phyloP scores from a whole-genome alignment of 164 flowering plant species.

The Warburgia ugandensis region DNA sequence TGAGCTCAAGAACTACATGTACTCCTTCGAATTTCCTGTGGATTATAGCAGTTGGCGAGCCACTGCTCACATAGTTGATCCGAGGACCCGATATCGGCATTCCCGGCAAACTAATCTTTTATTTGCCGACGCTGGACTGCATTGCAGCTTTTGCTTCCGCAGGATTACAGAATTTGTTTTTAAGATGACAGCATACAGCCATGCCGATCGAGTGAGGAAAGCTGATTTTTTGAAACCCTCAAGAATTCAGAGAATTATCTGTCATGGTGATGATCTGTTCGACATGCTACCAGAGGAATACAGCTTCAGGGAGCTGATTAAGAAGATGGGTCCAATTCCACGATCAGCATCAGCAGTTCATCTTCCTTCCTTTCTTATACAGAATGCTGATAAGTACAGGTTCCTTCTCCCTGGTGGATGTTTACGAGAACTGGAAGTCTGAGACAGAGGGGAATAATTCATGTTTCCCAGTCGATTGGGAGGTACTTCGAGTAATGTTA shows the following conservation, averaged over 20 bases:
- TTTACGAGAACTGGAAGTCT: constrained; percentile 14
- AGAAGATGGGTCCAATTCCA: constrained; percentile 40
- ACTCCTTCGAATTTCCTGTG: constrained; percentile 45
- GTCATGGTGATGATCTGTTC: constrained; percentile 35
- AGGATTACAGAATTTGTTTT: constrained; percentile 30
- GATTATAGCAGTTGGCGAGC: constrained; percentile 41
- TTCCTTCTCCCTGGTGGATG: constrained; percentile 46
- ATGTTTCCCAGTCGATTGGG: no score
- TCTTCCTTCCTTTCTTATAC: constrained; percentile 35
- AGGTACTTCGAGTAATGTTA: no score
- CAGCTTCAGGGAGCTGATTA: constrained; percentile 29
- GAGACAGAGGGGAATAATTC: no score
- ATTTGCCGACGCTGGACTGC: constrained; percentile 45
- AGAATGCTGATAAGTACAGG: constrained; percentile 34
- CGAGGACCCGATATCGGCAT: constrained; percentile 27
- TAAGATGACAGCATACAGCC: constrained; percentile 47
- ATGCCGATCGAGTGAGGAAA: constrained; percentile 34
- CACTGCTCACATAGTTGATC: constrained; percentile 22
- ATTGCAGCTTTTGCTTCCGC: constrained; percentile 45
- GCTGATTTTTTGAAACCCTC: constrained; percentile 19
- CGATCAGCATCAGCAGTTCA: constrained; percentile 32
- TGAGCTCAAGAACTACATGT: constrained; percentile 31
- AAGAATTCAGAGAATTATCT: constrained; percentile 34
- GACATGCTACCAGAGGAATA: constrained; percentile 51
- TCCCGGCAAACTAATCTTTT: constrained; percentile 28